phyloP scores from a whole-genome alignment of 83 land plant genomes.

The Larix sibirica region DNA sequence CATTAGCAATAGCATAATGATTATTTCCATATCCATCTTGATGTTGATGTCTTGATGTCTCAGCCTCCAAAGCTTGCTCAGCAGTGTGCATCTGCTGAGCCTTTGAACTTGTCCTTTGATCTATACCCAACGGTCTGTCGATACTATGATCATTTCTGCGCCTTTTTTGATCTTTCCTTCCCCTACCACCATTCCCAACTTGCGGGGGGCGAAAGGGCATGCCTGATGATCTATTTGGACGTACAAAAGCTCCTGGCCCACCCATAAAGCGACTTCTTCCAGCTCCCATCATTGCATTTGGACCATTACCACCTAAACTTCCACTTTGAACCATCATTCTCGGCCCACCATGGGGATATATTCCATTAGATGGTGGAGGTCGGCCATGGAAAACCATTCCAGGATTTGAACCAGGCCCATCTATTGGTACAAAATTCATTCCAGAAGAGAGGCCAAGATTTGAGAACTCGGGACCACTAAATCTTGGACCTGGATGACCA shows the following conservation, averaged over 20 bases:
- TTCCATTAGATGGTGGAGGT: constrained; percentile 58
- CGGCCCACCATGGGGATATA: constrained; percentile 58
- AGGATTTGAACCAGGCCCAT: constrained; percentile 48
- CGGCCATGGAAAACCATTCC: constrained; percentile 81
- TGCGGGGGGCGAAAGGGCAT: constrained; percentile 59
- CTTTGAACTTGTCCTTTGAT: constrained; percentile 34
- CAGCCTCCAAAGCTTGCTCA: constrained; percentile 39
- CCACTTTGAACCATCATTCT: constrained; percentile 80
- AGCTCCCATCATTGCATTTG: constrained; percentile 38
- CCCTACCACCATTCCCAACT: constrained; percentile 40
- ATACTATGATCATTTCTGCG: constrained; percentile 31
- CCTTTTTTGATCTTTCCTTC: constrained; percentile 41
- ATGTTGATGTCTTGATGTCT: constrained; percentile 27
- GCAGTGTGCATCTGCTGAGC: constrained; percentile 36
- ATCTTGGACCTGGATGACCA: constrained; percentile 63
- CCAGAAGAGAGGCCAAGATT: constrained; percentile 13
- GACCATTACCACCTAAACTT: constrained; percentile 30
- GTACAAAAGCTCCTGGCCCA: constrained; percentile 43
- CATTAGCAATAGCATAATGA: constrained; percentile 27
- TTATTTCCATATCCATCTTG: constrained; percentile 21
- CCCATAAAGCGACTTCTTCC: constrained; percentile 70
- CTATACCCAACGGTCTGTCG: constrained; percentile 42
- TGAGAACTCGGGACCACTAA: constrained; percentile 32
- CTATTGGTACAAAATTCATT: constrained; percentile 43
- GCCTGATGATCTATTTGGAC: constrained; percentile 62